Percentiles rank a stretch among this genome's conserved stretches.
Evolutionary conservation across 495 filamentous ascomycete species (phyloP).

Genomic region (Pseudoneurospora amorphoporcata): DNA sequence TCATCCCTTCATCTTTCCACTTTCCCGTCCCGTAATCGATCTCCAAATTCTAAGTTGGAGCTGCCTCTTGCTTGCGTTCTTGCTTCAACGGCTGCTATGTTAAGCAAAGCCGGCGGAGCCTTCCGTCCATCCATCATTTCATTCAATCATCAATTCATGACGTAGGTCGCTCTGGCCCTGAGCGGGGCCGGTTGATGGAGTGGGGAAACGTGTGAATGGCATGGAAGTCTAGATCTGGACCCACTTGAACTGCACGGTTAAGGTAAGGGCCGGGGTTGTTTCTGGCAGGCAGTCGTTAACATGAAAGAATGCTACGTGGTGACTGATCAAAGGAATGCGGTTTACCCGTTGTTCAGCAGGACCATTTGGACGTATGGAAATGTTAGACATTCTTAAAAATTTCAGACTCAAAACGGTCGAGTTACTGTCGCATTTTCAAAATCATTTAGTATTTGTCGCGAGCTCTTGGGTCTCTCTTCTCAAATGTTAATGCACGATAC

Average conservation of each 20-base stretch:
- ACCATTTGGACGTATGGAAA: not conserved
- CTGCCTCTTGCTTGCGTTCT: not conserved
- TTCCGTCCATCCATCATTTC: not conserved
- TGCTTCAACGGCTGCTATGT: not conserved
- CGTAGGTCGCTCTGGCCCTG: not conserved
- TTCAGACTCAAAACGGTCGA: not conserved
- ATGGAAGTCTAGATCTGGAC: not conserved
- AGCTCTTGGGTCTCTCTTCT: not conserved
- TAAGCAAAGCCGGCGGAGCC: not conserved
- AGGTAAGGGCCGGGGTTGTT: not conserved
- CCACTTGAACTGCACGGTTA: not conserved
- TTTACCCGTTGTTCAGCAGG: not conserved
- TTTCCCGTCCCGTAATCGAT: not conserved
- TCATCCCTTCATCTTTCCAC: not conserved
- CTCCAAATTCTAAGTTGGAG: not conserved
- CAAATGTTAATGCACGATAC: not conserved
- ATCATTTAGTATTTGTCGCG: not conserved
- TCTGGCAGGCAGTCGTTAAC: not conserved
- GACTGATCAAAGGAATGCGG: not conserved
- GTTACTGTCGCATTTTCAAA: not conserved
- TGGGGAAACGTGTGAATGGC: not conserved
- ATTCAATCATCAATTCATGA: not conserved
- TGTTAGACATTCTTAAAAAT: not conserved
- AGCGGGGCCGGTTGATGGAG: not conserved
- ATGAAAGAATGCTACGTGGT: not conserved